Conservation (phyloP, 1,139 yeast species). For the Taphrina sp. region DNA sequence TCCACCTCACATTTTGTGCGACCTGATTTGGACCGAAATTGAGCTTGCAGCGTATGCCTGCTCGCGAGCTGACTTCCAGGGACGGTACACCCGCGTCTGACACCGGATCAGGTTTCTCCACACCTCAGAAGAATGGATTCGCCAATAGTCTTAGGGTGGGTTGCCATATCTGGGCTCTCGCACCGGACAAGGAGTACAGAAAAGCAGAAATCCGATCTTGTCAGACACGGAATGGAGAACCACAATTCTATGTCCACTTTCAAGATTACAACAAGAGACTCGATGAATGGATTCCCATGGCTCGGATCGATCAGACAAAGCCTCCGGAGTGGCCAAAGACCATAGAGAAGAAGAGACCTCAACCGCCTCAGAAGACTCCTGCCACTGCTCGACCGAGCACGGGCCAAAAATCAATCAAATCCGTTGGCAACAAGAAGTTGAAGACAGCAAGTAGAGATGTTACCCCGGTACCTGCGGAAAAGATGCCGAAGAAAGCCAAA, state of each 20-base stretch:
- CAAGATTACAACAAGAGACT: constrained; percentile 88
- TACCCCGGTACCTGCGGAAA: constrained; percentile 50
- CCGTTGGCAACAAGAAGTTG: constrained; percentile 25
- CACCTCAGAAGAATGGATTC: constrained; percentile 16
- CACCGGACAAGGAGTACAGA: constrained; percentile 65
- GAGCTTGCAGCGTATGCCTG: constrained; percentile 3
- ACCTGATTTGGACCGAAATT: background rate
- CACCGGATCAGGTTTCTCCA: constrained; percentile 21
- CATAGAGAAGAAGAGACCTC: constrained; percentile 41
- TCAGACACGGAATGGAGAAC: constrained; percentile 70
- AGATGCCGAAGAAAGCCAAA: constrained; percentile 44
- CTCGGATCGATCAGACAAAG: constrained; percentile 64
- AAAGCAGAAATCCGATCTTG: constrained; percentile 82
- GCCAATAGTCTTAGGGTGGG: constrained; percentile 19
- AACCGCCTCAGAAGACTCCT: constrained; percentile 39
- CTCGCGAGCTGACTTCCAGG: background rate
- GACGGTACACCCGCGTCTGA: constrained; percentile 21
- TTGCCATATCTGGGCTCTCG: constrained; percentile 16
- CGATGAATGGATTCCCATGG: constrained; percentile 86
- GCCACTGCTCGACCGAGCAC: constrained; percentile 35
- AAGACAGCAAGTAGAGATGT: constrained; percentile 15
- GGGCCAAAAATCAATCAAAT: constrained; percentile 40
- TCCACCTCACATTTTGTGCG: no score
- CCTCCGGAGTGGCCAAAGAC: constrained; percentile 72
- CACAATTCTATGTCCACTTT: constrained; percentile 87